phyloP scores from a whole-genome alignment of 2,329 filamentous ascomycete genomes.

The Neurospora crassa region DNA sequence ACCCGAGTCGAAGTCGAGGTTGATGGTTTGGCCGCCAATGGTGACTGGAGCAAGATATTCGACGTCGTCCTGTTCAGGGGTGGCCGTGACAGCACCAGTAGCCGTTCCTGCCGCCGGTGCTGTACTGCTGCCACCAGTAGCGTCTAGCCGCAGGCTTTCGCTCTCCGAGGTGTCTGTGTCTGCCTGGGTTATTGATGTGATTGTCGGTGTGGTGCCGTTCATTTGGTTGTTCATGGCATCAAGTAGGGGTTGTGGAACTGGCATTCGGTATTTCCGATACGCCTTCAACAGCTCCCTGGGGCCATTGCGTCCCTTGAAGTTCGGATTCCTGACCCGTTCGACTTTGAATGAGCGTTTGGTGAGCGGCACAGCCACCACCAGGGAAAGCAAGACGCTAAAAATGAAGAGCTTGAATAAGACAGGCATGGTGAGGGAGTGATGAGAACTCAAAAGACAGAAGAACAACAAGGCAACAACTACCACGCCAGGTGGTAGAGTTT shows the following conservation, averaged over 20 bases:
- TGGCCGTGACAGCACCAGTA: conserved; percentile 46
- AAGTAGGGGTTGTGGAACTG: conserved; percentile 32
- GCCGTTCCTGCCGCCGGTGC: conserved; percentile 6
- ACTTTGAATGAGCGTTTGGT: conserved; percentile 53
- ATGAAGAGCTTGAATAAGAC: conserved; percentile 20
- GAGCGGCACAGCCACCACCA: conserved; percentile 35
- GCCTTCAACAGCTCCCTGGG: conserved; percentile 52
- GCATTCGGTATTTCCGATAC: conserved; percentile 58
- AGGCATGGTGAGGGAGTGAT: conserved; percentile 2
- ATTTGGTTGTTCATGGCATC: conserved; percentile 25
- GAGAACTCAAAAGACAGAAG: conserved; percentile 4
- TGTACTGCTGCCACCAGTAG: background rate
- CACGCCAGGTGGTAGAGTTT: conserved; percentile 6
- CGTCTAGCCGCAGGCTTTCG: background rate
- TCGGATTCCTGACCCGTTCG: conserved; percentile 44
- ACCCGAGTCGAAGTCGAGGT: conserved; percentile 67
- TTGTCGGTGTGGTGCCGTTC: conserved; percentile 5
- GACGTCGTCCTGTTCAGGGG: conserved; percentile 53
- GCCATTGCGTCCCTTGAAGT: conserved; percentile 47
- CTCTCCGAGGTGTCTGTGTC: background rate
- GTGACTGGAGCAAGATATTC: conserved; percentile 61
- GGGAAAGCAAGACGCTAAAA: conserved; percentile 36
- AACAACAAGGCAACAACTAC: conserved; percentile 1
- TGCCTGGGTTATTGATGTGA: background rate
- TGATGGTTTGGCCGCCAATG: conserved; percentile 60